Evolutionary conservation across 805 yeast genomes (phyloP), one percentile per base, ranked within the genome.

Genomic region (Metschnikowia reukaufii): DNA sequence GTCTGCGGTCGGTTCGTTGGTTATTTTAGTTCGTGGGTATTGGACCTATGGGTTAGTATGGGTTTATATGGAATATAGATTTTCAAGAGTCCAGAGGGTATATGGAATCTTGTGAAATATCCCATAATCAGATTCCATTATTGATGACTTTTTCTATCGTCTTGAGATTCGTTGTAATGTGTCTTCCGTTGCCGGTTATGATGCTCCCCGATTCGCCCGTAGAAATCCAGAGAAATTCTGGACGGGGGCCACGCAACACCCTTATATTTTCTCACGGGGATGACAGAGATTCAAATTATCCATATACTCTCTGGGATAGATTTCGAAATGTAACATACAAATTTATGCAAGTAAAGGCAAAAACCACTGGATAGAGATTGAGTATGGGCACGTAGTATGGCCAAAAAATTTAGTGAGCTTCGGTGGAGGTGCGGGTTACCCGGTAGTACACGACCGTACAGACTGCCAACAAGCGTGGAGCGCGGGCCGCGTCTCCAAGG

Each of bases 1-100:
- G 72, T 67, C 73, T 60, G 64, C 42, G 37, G 54, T 44, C 48
- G 48, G 20, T 13, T 42, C 27, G 10, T 25, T 13, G 34, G 41
- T 19, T 23, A n/a, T 15, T 25, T 23, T 37, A 20, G 9, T 25
- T 19, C 47, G 55, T 49, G 42, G 20, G 15, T 33, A 33, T 15
- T 13, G 25, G 33, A 35, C 32, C 36, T 27, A 20, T 13, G 8
- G 25, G 25, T 23, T 27, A 27, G 19, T 21, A 41, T 15, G 20
- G 8, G 33, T 20, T 16, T 15, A 13, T 20, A 36, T 9, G 12
- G 16, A n/a, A n/a, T n/a, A n/a, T n/a, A n/a, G n/a, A n/a, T n/a
- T n/a, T n/a, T n/a, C n/a, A n/a, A n/a, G n/a, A n/a, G n/a, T n/a
- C n/a, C n/a, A n/a, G n/a, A n/a, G n/a, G n/a, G n/a, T n/a, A n/a